Base-by-base conservation (phyloP, 2,329 filamentous ascomycete genomes). In the Orbilia blumenaviensis region DNA sequence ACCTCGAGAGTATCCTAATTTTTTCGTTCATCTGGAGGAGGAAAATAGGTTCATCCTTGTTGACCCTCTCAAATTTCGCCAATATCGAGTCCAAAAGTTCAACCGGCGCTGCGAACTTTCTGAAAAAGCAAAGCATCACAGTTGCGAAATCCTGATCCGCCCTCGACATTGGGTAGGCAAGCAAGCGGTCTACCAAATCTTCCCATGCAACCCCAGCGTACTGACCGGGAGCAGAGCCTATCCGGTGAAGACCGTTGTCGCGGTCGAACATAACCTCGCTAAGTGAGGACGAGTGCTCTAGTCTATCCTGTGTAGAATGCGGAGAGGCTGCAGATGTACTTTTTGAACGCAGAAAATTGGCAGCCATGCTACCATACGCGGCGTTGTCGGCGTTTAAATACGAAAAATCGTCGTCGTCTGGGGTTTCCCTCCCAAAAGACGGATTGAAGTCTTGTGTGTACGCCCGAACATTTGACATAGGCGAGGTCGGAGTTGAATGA, bases 61-160 rank as follows among this genome's bases (percentile, higher is more conserved):
- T 89, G 23, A 91, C 85, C 14, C 85, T 86, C 78, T 96, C 91
- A 75, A 97, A 89, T 41, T 91, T 89, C 71, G 90, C 86, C 42
- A 96, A 86, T 48, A 98, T 91, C 6, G 92, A 89, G 42, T 89
- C 87, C 62, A 98, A 89, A 3, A 99, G 86, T 78, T 91, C 88
- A 8, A 88, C 87, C 0, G 95, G 95, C 1, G 94, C 89, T 2
- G 93, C 91, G 81, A 99, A 98, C 82, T 95, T 96, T 77, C 95
- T 91, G 83, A 98, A 98, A 12, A 98, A 85, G 78, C 94, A 97
- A 29, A 98, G 86, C 80, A 98, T 98, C 16, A 96, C 90, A 48
- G 93, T 89, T 0, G 89, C 88, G 81, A 97, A 99, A 82, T 97
- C 97, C 71, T 88, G 87, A 81, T 98, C 95, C n/a, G 90, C 87